Conservation (phyloP, 148 eudicot genomes). For the Fagopyrum homotropicum region DNA sequence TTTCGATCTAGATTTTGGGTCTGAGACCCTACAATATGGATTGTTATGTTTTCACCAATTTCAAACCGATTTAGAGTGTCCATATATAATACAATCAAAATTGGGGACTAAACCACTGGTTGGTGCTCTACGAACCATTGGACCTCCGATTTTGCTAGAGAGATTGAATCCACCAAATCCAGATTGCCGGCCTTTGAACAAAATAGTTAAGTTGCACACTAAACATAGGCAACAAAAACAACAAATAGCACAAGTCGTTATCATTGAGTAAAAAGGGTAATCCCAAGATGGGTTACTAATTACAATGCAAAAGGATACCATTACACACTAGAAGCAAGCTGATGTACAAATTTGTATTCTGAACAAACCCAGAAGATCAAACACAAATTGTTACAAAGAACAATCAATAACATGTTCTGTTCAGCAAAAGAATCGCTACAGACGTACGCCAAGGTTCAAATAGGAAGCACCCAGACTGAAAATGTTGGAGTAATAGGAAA, state of each 20-base stretch:
- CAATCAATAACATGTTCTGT: conserved; percentile 3
- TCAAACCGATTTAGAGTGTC: too few species aligned
- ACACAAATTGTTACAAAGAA: neutral
- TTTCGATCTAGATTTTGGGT: too few species aligned
- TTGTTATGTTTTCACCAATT: too few species aligned
- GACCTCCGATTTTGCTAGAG: too few species aligned
- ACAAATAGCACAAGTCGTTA: neutral
- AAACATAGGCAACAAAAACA: neutral
- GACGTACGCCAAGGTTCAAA: neutral
- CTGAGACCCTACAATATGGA: too few species aligned
- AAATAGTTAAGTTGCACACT: too few species aligned
- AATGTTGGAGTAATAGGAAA: neutral
- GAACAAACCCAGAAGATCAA: conserved; percentile 1
- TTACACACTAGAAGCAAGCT: neutral
- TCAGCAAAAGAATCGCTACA: neutral
- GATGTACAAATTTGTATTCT: neutral
- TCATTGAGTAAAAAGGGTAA: neutral
- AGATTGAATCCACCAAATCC: too few species aligned
- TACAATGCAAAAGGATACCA: neutral
- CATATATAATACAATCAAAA: too few species aligned
- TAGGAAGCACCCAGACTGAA: neutral
- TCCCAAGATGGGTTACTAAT: neutral
- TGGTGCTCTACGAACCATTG: too few species aligned
- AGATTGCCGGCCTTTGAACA: too few species aligned
- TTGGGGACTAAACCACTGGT: too few species aligned